These are phyloP conservation scores for Globisporangium recalcitrans DNA, from an alignment of 352 stramenopile species.

Conservation along the genomic window DNA sequence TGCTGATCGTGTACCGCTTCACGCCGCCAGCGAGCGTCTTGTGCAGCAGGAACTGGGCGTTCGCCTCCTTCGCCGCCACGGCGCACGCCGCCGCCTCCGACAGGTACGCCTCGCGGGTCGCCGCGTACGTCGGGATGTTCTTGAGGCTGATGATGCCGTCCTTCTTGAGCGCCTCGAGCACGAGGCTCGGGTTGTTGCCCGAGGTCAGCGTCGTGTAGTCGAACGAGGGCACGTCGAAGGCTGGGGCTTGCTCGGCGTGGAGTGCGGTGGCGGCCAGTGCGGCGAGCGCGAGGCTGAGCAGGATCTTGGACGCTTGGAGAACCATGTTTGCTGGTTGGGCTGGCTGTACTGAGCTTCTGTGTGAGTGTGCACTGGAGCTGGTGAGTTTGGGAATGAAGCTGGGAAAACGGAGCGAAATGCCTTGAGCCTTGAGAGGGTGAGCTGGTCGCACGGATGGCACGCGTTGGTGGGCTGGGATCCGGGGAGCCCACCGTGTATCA, in stretches of 20 bases:
- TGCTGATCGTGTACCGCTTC: conserved; percentile 68
- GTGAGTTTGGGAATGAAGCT: not conserved
- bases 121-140: conserved; percentile 51
- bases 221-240: conserved; percentile 48
- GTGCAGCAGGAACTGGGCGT: conserved; percentile 39
- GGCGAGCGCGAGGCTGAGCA: conserved; percentile 11
- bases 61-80: conserved; percentile 21
- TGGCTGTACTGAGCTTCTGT: not conserved
- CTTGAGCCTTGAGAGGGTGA: not conserved
- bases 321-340: not conserved
- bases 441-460: not conserved
- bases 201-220: conserved; percentile 40
- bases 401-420: not conserved
- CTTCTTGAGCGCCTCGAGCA: conserved; percentile 50
- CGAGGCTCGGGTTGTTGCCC: conserved; percentile 25
- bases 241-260: conserved; percentile 13
- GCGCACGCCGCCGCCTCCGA: conserved; percentile 42
- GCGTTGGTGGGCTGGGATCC: not conserved
- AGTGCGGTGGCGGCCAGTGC: not conserved
- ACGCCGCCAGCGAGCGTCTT: conserved; percentile 64
- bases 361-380: not conserved
- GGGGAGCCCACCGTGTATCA: not conserved
- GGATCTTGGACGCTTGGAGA: conserved; percentile 12
- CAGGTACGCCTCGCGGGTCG: conserved; percentile 41
- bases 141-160: conserved; percentile 65